Percentiles rank a stretch among this genome's conserved stretches.
Evolutionary conservation across 371 early-diverging fungal species (phyloP).

Genomic region (Rhizopus sp.): DNA sequence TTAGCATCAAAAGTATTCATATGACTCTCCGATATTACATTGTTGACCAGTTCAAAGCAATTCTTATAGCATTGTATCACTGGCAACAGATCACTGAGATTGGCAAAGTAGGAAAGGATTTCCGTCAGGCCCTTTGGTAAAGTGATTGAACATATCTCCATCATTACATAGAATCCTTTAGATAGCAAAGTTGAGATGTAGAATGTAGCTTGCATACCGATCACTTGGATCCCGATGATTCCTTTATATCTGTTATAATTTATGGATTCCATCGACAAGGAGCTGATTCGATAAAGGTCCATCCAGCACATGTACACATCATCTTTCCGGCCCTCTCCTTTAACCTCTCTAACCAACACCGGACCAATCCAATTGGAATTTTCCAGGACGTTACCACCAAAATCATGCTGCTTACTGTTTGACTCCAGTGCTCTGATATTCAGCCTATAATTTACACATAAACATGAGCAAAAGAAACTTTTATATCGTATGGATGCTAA

Average conservation of each 20-base stretch:
- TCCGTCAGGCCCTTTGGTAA: no score
- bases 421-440: neutral
- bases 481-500: no score
- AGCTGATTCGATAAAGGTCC: slow-evolving; percentile 17
- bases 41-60: no score
- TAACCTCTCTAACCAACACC: slow-evolving; percentile 15
- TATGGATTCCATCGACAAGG: slow-evolving; percentile 13
- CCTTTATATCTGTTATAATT: slow-evolving; percentile 10
- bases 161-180: slow-evolving; percentile 12
- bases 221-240: slow-evolving; percentile 5
- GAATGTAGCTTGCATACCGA: slow-evolving; percentile 11
- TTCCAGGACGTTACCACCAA: neutral
- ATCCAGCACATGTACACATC: slow-evolving; percentile 4
- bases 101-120: no score
- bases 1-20: no score
- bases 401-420: neutral
- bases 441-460: slow-evolving; percentile 1
- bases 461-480: neutral
- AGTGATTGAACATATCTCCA: slow-evolving; percentile 11
- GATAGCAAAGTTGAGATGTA: slow-evolving; percentile 3
- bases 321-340: slow-evolving; percentile 44
- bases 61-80: no score
- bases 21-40: no score
- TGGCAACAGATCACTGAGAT: no score
- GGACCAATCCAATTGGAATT: slow-evolving; percentile 6